Base-by-base conservation (phyloP, 139 green algal species). In the Chlorella ohadii region DNA sequence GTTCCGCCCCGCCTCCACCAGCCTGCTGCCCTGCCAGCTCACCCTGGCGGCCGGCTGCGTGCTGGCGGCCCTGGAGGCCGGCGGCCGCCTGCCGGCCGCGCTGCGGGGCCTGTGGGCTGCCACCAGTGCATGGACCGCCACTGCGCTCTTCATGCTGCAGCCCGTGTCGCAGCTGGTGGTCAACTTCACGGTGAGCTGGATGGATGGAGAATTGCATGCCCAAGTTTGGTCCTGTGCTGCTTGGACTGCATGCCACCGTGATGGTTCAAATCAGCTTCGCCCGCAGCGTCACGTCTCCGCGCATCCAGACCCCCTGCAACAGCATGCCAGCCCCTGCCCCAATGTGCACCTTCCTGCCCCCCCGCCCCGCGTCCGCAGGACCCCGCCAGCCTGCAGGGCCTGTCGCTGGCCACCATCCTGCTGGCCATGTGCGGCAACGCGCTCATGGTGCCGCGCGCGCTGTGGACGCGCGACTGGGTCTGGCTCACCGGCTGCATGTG, bases 361-460 rank as follows among this genome's bases (percentile, higher is more conserved):
- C 23, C 79, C 33, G 34, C 23, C 34, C 51, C 23, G 25, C 23
- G 16, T 6, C 51, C 36, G 55, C 68, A 72, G 11, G 89, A 96
- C 71, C 93, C 95, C 0, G 77, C 83, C 47, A 91, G 87, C 75
- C 79, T 97, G 63, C 82, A 86, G 39, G 94, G 92, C 17, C 81
- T 96, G 38, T 93, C 88, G 0, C 80, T 95, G 38, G 90, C 88
- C 82, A 95, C 92, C 44, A 92, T 97, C 84, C 82, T 97, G 82
- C 90, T 99, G 66, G 95, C 90, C 1, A 92, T 94, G 84, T 51
- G 90, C 3, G 93, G 94, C 86, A 99, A 99, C 78, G 91, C 84
- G 23, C 89, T 97, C 38, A 98, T 98, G 93, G 88, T 98, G 39
- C 94, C 96, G 0, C 91, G 96, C 9, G 96, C 96, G 34, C 88